Evolutionary conservation across 805 yeast genomes (phyloP).

Genomic region (Jamesozyma lodderae): DNA sequence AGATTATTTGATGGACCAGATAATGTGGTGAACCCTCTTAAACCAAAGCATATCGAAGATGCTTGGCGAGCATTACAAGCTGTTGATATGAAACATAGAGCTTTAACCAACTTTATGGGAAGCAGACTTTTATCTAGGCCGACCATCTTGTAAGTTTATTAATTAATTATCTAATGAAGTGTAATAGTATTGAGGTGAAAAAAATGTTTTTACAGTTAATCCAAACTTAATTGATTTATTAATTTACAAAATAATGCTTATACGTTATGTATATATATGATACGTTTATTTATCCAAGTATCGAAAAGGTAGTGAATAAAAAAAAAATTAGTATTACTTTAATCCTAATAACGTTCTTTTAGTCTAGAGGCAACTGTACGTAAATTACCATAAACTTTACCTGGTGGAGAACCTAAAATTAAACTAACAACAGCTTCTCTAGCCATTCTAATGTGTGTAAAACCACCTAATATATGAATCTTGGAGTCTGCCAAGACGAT

Average conservation of each 20-base stretch:
- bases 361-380: constrained; percentile 94
- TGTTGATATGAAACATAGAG: constrained; percentile 46
- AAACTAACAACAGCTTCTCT: constrained; percentile 91
- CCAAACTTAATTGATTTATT: not conserved
- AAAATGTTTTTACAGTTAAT: not conserved
- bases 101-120: constrained; percentile 61
- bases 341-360: constrained; percentile 75
- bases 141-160: constrained; percentile 24
- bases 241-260: too few species aligned
- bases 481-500: constrained; percentile 95
- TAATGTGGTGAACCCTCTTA: constrained; percentile 66
- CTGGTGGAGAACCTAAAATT: constrained; percentile 96
- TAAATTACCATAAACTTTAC: constrained; percentile 93
- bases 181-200: not conserved
- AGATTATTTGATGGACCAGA: constrained; percentile 83
- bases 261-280: too few species aligned
- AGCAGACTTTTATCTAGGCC: constrained; percentile 31
- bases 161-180: not conserved
- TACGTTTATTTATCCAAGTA: too few species aligned
- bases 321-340: not conserved
- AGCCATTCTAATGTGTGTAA: constrained; percentile 96
- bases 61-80: constrained; percentile 79
- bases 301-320: not conserved
- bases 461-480: constrained; percentile 94
- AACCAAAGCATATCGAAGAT: constrained; percentile 74